Conservation (phyloP, 2,329 filamentous ascomycete species). For the Neopestalotiopsis rosae region DNA sequence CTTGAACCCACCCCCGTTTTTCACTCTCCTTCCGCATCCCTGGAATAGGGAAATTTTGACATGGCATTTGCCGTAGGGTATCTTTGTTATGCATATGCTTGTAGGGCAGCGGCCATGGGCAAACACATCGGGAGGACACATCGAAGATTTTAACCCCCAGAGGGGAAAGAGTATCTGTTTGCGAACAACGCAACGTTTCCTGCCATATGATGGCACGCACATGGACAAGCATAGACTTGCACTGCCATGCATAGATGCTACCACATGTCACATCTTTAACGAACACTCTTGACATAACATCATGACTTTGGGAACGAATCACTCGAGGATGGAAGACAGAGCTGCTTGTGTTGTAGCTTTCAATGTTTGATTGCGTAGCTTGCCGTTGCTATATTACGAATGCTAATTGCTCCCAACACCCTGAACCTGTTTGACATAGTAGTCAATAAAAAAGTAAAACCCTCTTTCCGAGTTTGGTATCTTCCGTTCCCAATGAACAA, state of each 20-base stretch:
- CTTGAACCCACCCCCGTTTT: too few species aligned
- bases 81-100: not conserved
- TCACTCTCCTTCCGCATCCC: not conserved
- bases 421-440: not conserved
- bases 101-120: not conserved
- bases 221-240: too few species aligned
- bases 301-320: too few species aligned
- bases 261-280: too few species aligned
- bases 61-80: not conserved
- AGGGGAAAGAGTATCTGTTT: too few species aligned
- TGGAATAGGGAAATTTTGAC: not conserved
- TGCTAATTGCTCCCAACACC: not conserved
- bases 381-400: not conserved
- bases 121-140: not conserved
- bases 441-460: not conserved
- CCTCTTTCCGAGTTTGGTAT: not conserved
- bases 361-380: conserved; percentile 1
- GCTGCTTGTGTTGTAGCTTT: not conserved
- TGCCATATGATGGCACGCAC: too few species aligned
- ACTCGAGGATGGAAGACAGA: not conserved
- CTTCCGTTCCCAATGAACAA: conserved; percentile 2
- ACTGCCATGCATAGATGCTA: too few species aligned
- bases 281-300: too few species aligned
- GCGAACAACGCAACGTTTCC: too few species aligned
- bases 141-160: not conserved